Evolutionary conservation across 768 basidiomycete species (phyloP).

Genomic region (Saitozyma podzolica): DNA sequence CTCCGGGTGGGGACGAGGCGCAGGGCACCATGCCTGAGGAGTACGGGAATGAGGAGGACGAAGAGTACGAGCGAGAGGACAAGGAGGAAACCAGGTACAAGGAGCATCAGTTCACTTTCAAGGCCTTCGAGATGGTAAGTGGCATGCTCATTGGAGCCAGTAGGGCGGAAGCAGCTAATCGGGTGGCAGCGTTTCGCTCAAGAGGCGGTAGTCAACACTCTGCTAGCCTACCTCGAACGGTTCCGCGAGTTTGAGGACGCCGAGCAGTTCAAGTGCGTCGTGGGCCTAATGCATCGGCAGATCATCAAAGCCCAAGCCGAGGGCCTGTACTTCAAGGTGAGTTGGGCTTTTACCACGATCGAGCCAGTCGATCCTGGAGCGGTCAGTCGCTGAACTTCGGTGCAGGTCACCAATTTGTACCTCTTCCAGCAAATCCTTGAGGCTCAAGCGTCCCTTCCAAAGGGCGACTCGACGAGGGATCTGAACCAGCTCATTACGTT

Average conservation of each 20-base stretch:
- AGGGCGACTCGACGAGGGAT: conserved; percentile 76
- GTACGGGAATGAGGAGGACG: conserved; percentile 60
- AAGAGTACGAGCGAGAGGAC: conserved; percentile 60
- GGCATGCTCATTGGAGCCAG: neutral
- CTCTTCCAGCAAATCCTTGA: conserved; percentile 85
- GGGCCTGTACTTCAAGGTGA: conserved; percentile 90
- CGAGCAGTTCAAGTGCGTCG: conserved; percentile 86
- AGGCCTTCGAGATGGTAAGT: conserved; percentile 81
- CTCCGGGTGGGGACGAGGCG: conserved; percentile 36
- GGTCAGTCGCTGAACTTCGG: neutral
- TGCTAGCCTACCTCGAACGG: conserved; percentile 75
- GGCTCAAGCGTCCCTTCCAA: conserved; percentile 71
- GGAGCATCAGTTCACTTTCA: conserved; percentile 89
- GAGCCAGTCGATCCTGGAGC: neutral
- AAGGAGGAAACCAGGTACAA: conserved; percentile 61
- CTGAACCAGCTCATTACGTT: conserved; percentile 79
- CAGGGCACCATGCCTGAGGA: conserved; percentile 41
- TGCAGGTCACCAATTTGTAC: conserved; percentile 80
- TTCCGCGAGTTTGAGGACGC: conserved; percentile 75
- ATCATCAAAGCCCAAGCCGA: conserved; percentile 89
- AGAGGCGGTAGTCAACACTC: conserved; percentile 78
- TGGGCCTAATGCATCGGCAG: conserved; percentile 84
- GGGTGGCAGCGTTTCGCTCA: conserved; percentile 77
- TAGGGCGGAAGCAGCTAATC: conserved; percentile 1
- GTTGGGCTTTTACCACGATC: conserved; percentile 12